Evolutionary conservation across 352 stramenopile species (phyloP).

Genomic region (Globisporangium yorkense): DNA sequence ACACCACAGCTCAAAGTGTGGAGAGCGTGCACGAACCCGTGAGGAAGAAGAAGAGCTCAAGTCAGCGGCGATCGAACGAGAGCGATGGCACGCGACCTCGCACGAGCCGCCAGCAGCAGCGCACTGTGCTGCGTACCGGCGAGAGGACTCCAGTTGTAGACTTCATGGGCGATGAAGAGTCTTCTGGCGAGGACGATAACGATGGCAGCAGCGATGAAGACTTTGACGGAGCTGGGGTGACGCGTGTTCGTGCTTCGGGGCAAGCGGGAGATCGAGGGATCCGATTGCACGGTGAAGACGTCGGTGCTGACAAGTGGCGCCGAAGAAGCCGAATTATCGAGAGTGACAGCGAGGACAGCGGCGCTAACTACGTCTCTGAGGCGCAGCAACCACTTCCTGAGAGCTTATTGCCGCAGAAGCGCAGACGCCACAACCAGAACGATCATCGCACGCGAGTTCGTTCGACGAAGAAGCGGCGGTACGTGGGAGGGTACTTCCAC

Average conservation of each 20-base stretch:
- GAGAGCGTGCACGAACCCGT: not conserved
- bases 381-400: not conserved
- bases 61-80: constrained; percentile 1
- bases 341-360: constrained; percentile 17
- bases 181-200: not conserved
- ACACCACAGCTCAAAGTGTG: not conserved
- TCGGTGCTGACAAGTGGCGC: not conserved
- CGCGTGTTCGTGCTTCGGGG: not conserved
- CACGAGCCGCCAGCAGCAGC: not conserved
- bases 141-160: not conserved
- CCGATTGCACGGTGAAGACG: not conserved
- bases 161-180: not conserved
- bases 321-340: constrained; percentile 14
- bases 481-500: constrained; percentile 71
- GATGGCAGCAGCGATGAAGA: not conserved
- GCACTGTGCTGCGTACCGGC: not conserved
- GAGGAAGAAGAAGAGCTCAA: constrained; percentile 2
- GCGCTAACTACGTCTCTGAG: not conserved
- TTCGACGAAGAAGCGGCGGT: constrained; percentile 26
- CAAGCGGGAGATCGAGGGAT: not conserved
- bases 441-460: constrained; percentile 8
- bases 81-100: not conserved
- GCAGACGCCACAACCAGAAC: not conserved
- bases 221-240: not conserved
- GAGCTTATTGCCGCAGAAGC: not conserved